Evolutionary conservation across 169 alveolate species (phyloP), one percentile per base, ranked within the genome.

Genomic region (Plasmodium falciparum): DNA sequence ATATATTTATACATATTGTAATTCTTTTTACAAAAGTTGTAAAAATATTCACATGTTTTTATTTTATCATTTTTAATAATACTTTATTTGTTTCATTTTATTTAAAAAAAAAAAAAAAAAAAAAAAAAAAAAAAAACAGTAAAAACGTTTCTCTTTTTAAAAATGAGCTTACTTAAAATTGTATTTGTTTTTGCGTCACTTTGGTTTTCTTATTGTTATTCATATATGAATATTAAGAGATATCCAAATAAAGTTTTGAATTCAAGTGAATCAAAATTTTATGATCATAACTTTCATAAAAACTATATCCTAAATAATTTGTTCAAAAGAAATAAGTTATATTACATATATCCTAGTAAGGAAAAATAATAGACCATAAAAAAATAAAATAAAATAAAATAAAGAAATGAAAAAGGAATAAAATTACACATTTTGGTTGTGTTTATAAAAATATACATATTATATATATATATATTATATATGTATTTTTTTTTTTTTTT

Each of bases 301-400:
- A 59, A 74, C 8, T 24, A 17, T 33, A 43, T 74, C 29, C 17
- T 8, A 13, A 59, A 50, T 12, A 50, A 73, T 29, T 24, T 61
- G 66, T 45, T 49, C 24, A 61, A 39, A 61, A 61, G 39, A 59
- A 74, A 74, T 74, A 74, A 62, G 33, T 39, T 74, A 20, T 61
- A 22, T 52, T 74, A 59, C 59, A 67, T 74, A 11, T 61, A 65
- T 33, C 59, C 88, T 20, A 61, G 88, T 74, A 74, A 74, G 13
- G 73, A 39, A 62, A 39, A 50, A 39, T 9, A 7, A 43, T 73
- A 24, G 9, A 58, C 29, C 45, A 26, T 1, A 26, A 26, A 26
- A 26, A 15, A 22, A 17, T 15, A 17, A 33, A 33, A 33, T 33
- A 33, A 33, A 33, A 33, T 33, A 33, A 33, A 33, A 33, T 5